Base-by-base conservation (phyloP, 768 basidiomycete species). In the Chlorophyllum brunneum region DNA sequence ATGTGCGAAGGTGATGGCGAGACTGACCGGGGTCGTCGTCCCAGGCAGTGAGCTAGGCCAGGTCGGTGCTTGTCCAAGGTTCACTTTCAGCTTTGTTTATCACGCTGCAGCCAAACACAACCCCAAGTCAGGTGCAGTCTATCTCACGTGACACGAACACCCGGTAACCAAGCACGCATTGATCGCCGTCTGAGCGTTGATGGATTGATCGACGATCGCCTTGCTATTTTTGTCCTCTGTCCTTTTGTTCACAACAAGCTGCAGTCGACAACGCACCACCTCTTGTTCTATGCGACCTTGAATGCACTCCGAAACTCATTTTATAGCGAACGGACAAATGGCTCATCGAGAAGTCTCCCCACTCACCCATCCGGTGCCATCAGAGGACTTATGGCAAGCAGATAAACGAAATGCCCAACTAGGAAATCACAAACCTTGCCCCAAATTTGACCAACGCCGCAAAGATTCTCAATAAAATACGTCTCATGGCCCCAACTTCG, bases 381-480 rank as follows among this genome's bases (percentile, higher is more conserved):
- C 24, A 22, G 36, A 59, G 48, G n/a, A 22, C n/a, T n/a, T n/a
- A n/a, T n/a, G 38, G 16, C 5, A 33, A 29, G 13, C 7, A 54
- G 52, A 77, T 71, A 79, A 77, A 73, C 67, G 69, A 67, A 60
- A 55, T 67, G 65, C 75, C 71, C 61, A 73, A 75, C 61, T 67
- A 48, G 75, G 77, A 66, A 78, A 74, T 50, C 55, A 71, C 65
- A 75, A 74, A 63, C 66, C 64, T 63, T 57, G 57, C 59, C 44
- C 75, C 68, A 46, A 53, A 62, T 71, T 71, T 62, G 56, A 68
- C 70, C 54, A 44, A 33, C 51, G 50, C 40, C 37, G 3, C 44
- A 34, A 40, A 13, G 30, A 20, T 40, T 43, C 20, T 22, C 43
- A 52, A 55, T 57, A 56, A 42, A 55, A 56, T 57, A 56, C 38